Conservation (phyloP, 1,284 basidiomycete genomes). For the Volvariella volvacea region DNA sequence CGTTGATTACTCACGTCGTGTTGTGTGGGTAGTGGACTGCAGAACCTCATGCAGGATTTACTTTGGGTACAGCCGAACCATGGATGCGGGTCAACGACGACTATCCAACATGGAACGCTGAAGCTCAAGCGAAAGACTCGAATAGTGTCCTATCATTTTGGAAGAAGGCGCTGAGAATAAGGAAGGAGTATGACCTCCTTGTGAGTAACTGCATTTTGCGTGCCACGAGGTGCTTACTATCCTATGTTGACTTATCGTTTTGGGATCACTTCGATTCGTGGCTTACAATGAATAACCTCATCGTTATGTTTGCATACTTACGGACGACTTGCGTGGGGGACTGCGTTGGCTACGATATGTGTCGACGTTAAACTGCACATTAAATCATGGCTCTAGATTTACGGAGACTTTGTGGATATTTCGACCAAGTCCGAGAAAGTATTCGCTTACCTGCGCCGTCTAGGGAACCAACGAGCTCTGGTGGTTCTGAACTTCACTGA, state of each 20-base stretch:
- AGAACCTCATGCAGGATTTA: slow-evolving; percentile 56
- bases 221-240: no score
- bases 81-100: slow-evolving; percentile 80
- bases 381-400: slow-evolving; percentile 29
- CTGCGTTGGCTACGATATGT: no score
- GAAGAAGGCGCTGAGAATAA: slow-evolving; percentile 42
- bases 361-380: slow-evolving; percentile 7
- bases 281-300: no score
- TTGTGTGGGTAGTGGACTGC: slow-evolving; percentile 50
- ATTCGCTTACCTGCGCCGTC: slow-evolving; percentile 50
- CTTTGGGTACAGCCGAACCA: slow-evolving; percentile 38
- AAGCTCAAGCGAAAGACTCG: slow-evolving; percentile 37
- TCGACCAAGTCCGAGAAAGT: slow-evolving; percentile 38
- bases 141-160: slow-evolving; percentile 56
- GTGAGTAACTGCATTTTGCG: no score
- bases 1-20: background rate
- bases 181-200: slow-evolving; percentile 50
- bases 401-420: slow-evolving; percentile 51
- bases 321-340: no score
- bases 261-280: no score
- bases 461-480: slow-evolving; percentile 27
- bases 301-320: no score
- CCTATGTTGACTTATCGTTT: no score
- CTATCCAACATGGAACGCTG: slow-evolving; percentile 56
- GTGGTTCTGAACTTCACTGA: slow-evolving; percentile 50